These are phyloP conservation scores for Colletotrichum sublineola DNA, from an alignment of 2,329 filamentous ascomycete genomes.

Conservation along the genomic window DNA sequence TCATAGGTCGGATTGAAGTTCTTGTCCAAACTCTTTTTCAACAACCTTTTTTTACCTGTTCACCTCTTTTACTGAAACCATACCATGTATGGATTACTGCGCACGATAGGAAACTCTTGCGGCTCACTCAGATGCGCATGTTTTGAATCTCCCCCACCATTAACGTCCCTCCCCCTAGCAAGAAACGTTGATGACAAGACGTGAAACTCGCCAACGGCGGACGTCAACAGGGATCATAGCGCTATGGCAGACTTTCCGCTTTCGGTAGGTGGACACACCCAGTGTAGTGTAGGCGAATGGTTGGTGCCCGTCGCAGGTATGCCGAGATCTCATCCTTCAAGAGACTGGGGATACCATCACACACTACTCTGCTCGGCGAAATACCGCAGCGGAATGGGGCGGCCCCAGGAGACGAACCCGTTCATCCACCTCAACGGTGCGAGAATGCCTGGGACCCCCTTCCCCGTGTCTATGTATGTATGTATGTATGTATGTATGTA, in stretches of 20 bases:
- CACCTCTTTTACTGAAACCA: no score
- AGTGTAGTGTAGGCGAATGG: no score
- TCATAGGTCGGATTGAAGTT: no score
- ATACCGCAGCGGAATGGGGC: not conserved
- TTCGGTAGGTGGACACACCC: not conserved
- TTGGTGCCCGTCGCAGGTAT: not conserved
- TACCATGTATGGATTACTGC: no score
- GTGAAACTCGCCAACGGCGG: slow-evolving; percentile 34
- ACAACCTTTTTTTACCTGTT: no score
- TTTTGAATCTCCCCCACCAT: slow-evolving; percentile 10
- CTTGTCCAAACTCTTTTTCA: no score
- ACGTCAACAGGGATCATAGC: not conserved
- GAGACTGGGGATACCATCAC: not conserved
- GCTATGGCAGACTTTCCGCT: not conserved
- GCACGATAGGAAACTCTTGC: not conserved
- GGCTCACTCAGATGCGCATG: not conserved
- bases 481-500: not conserved
- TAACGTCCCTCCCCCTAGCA: not conserved
- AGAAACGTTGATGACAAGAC: slow-evolving; percentile 6
- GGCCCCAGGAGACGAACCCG: not conserved
- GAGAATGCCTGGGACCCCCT: no score
- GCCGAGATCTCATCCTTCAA: not conserved
- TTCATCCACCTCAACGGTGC: not conserved
- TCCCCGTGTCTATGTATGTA: not conserved
- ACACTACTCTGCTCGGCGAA: not conserved